Conservation (phyloP, 2,329 filamentous ascomycete species). For the Paecilomyces fulvus region DNA sequence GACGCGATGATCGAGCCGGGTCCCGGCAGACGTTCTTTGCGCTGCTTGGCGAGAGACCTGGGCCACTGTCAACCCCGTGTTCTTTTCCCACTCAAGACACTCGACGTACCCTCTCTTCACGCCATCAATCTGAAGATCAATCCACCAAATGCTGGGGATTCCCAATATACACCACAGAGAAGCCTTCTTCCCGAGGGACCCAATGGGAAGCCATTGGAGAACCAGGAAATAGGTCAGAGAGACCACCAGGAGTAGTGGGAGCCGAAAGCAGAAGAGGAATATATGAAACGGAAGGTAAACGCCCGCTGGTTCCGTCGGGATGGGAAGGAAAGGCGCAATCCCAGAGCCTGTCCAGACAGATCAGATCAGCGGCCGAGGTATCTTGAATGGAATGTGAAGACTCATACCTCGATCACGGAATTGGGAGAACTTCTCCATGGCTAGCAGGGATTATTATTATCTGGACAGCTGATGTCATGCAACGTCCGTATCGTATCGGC, state of each 20-base stretch:
- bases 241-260: constrained; percentile 66
- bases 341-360: constrained; percentile 63
- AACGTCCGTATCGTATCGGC: neutral
- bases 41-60: constrained; percentile 63
- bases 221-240: constrained; percentile 66
- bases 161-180: constrained; percentile 80
- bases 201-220: constrained; percentile 72
- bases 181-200: constrained; percentile 64
- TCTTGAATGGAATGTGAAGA: neutral
- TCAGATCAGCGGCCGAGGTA: constrained; percentile 1
- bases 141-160: constrained; percentile 93
- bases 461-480: neutral
- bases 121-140: constrained; percentile 95
- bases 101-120: constrained; percentile 70
- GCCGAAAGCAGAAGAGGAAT: constrained; percentile 69
- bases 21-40: constrained; percentile 64
- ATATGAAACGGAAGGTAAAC: constrained; percentile 57
- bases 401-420: constrained; percentile 75
- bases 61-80: constrained; percentile 4
- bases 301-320: constrained; percentile 56
- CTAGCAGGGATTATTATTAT: neutral
- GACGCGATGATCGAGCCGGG: constrained; percentile 76
- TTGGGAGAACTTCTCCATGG: constrained; percentile 92
- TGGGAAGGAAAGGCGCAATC: constrained; percentile 89
- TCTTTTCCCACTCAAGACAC: neutral